Evolutionary conservation across 192 early-diverging fungal species (phyloP), one percentile per base, ranked within the genome.

Genomic region (Podila epicladia): DNA sequence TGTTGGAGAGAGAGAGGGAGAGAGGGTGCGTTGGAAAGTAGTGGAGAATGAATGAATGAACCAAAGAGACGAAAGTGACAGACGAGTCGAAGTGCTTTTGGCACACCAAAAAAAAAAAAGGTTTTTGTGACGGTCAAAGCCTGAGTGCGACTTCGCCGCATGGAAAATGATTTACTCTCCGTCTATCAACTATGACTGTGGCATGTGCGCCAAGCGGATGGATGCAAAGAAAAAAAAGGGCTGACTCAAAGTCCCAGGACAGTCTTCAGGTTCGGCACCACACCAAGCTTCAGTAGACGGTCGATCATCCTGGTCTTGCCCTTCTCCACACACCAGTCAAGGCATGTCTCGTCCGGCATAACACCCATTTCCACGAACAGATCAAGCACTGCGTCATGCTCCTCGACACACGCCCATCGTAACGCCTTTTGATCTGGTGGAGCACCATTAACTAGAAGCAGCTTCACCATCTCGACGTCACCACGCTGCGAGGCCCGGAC

Each of bases 211-310:
- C 11, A n/a, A 37, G 9, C 0, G 11, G 29, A 33, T 28, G 19
- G 24, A 35, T 26, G n/a, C 60, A 32, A 28, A 65, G 9, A 50
- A 20, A 38, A 20, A 38, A 0, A 48, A 51, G 20, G 28, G 13
- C 7, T 3, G 24, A 26, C 9, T 67, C 58, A 80, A 41, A 80
- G 37, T 6, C 66, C 70, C 32, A 80, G 59, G 4, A 80, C 62
- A 2, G 77, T 80, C 62, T 80, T 80, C 15, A 80, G 55, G 48
- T 80, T 67, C 9, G 77, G 77, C 5, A 80, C 71, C 9, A 80
- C 77, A 4, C 77, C 77, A 45, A 80, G 31, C 53, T 60, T 69
- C 26, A 80, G 55, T 9, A 80, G 71, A n/a, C 71, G 65, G 38
- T 80, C 77, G 45, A 73, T 49, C 77, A 80, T 80, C 49, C 20